Evolutionary conservation across 169 alveolate genomes (phyloP).

Genomic region (Perkinsus olseni): DNA sequence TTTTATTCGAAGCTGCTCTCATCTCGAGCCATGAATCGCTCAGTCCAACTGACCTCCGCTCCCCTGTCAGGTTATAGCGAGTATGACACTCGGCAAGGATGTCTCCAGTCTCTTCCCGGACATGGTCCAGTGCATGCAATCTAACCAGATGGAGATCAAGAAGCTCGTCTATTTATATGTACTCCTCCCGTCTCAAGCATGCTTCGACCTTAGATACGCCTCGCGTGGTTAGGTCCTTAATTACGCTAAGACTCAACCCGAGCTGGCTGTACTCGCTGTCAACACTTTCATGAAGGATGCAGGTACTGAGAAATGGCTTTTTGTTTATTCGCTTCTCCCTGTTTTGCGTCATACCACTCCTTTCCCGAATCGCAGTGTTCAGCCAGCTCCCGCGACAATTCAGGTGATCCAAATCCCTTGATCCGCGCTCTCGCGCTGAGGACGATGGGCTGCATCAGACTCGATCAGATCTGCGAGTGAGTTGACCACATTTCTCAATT

Average conservation of each 20-base stretch:
- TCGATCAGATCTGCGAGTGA: constrained; percentile 78
- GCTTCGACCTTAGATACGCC: neutral
- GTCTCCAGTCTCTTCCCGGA: constrained; percentile 97
- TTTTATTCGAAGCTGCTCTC: too few species aligned
- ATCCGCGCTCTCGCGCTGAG: constrained; percentile 95
- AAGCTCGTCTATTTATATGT: constrained; percentile 87
- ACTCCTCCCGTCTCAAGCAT: neutral
- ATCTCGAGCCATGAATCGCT: too few species aligned
- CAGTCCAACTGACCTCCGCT: neutral
- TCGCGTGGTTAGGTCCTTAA: constrained; percentile 70
- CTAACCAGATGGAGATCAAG: constrained; percentile 90
- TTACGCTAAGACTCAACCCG: constrained; percentile 97
- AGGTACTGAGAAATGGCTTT: neutral
- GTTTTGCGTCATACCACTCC: neutral
- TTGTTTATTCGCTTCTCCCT: too few species aligned
- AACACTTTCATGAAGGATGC: constrained; percentile 80
- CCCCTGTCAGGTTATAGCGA: constrained; percentile 82
- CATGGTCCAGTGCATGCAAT: constrained; percentile 96
- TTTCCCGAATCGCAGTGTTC: neutral
- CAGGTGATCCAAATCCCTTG: constrained; percentile 81
- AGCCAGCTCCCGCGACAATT: constrained; percentile 61
- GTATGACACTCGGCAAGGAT: constrained; percentile 99
- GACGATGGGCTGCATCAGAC: constrained; percentile 97
- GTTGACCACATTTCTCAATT: neutral
- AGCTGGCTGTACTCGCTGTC: constrained; percentile 94